Evolutionary conservation across 768 basidiomycete genomes (phyloP), one percentile per base, ranked within the genome.

Genomic region (Gymnopilus junonius): DNA sequence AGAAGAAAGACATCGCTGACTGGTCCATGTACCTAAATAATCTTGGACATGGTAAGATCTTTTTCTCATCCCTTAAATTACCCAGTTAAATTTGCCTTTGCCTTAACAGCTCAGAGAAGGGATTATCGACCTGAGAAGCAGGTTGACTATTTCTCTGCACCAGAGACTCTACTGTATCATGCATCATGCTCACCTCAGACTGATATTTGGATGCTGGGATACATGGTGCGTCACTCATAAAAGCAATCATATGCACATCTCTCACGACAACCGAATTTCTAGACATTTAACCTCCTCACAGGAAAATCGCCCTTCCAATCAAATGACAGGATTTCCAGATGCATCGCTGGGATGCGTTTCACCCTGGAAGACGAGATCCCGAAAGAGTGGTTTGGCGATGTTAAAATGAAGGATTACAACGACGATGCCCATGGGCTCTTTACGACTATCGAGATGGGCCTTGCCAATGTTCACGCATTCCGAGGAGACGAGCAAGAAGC

Each of bases 131-230:
- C 62, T 8, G 64, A 68, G n/a, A 29, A 27, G 15, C 21, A 48
- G 4, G 29, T 27, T 29, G 59, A 64, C 42, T 68, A 68, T 42
- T 10, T 12, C n/a, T 63, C 31, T 17, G 67, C 67, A 8, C 67
- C 67, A 17, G 67, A 68, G 40, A 65, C 67, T 0, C 51, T 67
- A 4, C 35, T 63, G 21, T 15, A 59, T 20, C 15, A 60, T n/a
- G 29, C 68, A 12, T 51, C 68, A 0, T 66, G 63, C 15, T 62
- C 63, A 15, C 61, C 37, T 27, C 43, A 64, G 58, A 67, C 68
- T 46, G 68, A 69, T 48, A 67, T 69, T 15, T 67, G 68, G 65
- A 64, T 63, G 61, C 48, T 67, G 11, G 65, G 65, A 42, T 53
- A 20, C 25, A 42, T 65, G 55, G 68, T 66, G 45, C n/a, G 63